Evolutionary conservation across 139 green algal species (phyloP), one percentile per base, ranked within the genome.

Genomic region (Chlorella sp.): DNA sequence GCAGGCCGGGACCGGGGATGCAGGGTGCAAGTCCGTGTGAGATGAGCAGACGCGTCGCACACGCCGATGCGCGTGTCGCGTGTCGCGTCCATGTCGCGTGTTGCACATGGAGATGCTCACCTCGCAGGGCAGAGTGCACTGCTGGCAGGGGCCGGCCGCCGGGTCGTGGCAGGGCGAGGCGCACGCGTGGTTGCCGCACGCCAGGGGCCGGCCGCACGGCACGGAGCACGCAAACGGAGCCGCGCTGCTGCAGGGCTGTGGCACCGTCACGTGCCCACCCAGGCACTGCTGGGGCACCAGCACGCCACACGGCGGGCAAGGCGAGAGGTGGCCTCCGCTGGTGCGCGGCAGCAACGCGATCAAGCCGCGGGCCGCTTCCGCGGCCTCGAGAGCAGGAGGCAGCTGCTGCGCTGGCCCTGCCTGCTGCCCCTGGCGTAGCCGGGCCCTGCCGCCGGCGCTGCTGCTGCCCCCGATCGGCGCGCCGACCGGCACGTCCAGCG

Each of bases 121-220:
- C n/a, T n/a, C n/a, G 73, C 91, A 94, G 3, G 68, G 55, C 64
- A 63, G 76, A 0, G 35, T 80, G 79, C 90, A 95, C 9, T 64
- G 56, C 67, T 72, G 42, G 67, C 89, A 94, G 0, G 73, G n/a
- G 31, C 51, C 45, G 3, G 62, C 65, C n/a, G 15, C 58, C 25
- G 50, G 45, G 40, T 55, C 60, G 72, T 95, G 91, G 75, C 91
- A 95, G 0, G 76, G 53, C 19, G 82, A 48, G 17, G 48, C 40
- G 84, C 91, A 95, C 25, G 48, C 77, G 80, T 95, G 91, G 68
- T 90, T 90, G 58, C 83, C 84, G 73, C 91, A 95, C 1, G 71
- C 23, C n/a, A 95, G 80, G 8, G 58, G 45, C 36, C 53, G 73
- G 8, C 80, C 77, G 53, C 83, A 84, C 19, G 42, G 55, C 36